A percentile compares a stretch with the other conserved stretches of the same genome.
phyloP scores from a whole-genome alignment of 1,284 basidiomycete genomes.

The Chalciporus sp. region DNA sequence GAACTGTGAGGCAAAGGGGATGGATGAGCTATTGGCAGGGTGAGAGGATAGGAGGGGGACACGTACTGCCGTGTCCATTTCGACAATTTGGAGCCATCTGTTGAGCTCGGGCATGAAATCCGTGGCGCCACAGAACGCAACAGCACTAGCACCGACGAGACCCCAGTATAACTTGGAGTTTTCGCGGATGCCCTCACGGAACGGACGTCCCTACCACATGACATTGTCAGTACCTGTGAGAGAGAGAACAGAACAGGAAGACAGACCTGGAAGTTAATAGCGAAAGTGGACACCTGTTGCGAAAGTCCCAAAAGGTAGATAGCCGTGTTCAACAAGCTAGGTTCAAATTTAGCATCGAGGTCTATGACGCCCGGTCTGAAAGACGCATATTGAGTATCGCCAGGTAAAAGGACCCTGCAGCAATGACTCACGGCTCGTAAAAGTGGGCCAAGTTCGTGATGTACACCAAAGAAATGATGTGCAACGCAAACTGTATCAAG shows the following conservation, averaged over 20 bases:
- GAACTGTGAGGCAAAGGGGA: conserved; percentile 57
- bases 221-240: background rate
- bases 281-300: conserved; percentile 95
- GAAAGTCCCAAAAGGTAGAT: conserved; percentile 93
- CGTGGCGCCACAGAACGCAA: conserved; percentile 91
- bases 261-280: conserved; percentile 89
- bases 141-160: conserved; percentile 80
- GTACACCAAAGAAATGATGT: conserved; percentile 87
- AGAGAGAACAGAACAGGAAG: background rate
- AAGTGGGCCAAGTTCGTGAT: conserved; percentile 83
- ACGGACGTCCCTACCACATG: conserved; percentile 76
- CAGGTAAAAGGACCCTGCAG: background rate
- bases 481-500: conserved; percentile 87
- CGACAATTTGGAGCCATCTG: conserved; percentile 95
- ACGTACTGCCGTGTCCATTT: conserved; percentile 78
- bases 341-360: conserved; percentile 93
- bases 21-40: background rate
- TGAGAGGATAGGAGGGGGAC: background rate
- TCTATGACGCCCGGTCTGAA: conserved; percentile 79
- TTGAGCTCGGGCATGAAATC: conserved; percentile 96
- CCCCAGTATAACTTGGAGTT: conserved; percentile 92
- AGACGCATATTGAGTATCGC: background rate
- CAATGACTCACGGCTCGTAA: conserved; percentile 70
- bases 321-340: conserved; percentile 89
- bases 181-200: conserved; percentile 94